A percentile compares a stretch with the other conserved stretches of the same genome.
These are phyloP conservation scores for Zostera marina DNA, from an alignment of 116 monocot species.

Conservation along the genomic window DNA sequence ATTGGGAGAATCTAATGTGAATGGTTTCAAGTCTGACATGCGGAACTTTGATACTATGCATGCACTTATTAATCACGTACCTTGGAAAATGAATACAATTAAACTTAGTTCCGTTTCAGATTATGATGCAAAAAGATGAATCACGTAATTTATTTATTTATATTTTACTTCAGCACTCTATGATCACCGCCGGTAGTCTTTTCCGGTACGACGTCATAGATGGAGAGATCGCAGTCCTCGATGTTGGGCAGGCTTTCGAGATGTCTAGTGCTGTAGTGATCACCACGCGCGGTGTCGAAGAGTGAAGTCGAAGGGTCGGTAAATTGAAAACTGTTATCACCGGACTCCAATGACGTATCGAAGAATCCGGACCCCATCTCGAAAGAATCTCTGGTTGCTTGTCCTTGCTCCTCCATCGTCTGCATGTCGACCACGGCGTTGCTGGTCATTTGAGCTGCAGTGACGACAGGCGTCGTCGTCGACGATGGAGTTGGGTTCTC, in stretches of 20 bases:
- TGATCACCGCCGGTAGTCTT: neutral
- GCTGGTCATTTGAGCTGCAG: neutral
- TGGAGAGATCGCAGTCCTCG: conserved; percentile 8
- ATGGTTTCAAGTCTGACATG: too few relatives aligned
- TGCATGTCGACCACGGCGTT: neutral
- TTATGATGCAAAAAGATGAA: too few relatives aligned
- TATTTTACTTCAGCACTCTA: neutral
- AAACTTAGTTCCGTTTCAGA: too few relatives aligned
- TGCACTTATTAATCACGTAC: too few relatives aligned
- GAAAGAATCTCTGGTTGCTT: neutral
- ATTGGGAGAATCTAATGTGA: too few relatives aligned
- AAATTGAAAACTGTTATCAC: conserved; percentile 3
- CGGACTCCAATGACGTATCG: neutral
- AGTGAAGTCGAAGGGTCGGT: conserved; percentile 3
- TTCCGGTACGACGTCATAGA: conserved; percentile 3
- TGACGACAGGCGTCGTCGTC: neutral
- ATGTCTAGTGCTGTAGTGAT: neutral
- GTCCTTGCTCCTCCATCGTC: neutral
- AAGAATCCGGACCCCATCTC: neutral
- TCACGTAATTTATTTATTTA: too few relatives aligned
- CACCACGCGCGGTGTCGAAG: neutral
- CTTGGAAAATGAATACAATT: too few relatives aligned
- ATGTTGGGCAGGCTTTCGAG: conserved; percentile 1
- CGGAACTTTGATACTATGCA: too few relatives aligned
- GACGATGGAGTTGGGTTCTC: neutral